Evolutionary conservation across 1,139 yeast species (phyloP), one percentile per base, ranked within the genome.

Genomic region (Sugiyamaella sp.): DNA sequence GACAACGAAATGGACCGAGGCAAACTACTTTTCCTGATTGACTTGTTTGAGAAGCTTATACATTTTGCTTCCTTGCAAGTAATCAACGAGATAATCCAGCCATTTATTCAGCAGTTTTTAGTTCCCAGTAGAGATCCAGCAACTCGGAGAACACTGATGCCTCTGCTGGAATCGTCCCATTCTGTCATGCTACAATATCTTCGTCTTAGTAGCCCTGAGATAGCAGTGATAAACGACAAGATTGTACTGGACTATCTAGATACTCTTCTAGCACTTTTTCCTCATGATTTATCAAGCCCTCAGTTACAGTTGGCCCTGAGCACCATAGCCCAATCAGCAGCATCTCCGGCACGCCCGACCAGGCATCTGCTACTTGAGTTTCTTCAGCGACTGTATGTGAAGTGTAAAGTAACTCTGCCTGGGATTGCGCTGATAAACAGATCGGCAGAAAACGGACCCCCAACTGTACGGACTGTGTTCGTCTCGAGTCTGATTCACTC

Each of bases 151-250:
- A 5, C 20, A 54, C 19, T 56, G 57, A 63, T 71, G 45, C 77
- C 77, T 6, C 60, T 84, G 4, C 68, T 83, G 3, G 95, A 86
- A 64, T 81, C 86, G 0, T 76, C 85, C 1, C 95, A 87, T 64
- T 82, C 90, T 0, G 87, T 85, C 0, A 71, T 85, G 59, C 71
- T 86, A 37, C 73, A 78, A 14, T 56, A 55, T 35, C 58, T 68
- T 16, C 55, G 37, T 9, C 20, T 52, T 35, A 29, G 20, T 27
- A n/a, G n/a, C n/a, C 29, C 39, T 9, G 25, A 46, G 17, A 22
- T 21, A 3, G 17, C 42, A 8, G 41, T 21, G 12, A 42, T 59
- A 2, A 46, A 54, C 17, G 19, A 46, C 40, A 19, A 10, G 10
- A 38, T 47, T 42, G 24, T 51, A 51, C 65, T 4, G 43, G 57